Conservation (phyloP, 1,139 yeast genomes). For the Zygosaccharomyces sapae region DNA sequence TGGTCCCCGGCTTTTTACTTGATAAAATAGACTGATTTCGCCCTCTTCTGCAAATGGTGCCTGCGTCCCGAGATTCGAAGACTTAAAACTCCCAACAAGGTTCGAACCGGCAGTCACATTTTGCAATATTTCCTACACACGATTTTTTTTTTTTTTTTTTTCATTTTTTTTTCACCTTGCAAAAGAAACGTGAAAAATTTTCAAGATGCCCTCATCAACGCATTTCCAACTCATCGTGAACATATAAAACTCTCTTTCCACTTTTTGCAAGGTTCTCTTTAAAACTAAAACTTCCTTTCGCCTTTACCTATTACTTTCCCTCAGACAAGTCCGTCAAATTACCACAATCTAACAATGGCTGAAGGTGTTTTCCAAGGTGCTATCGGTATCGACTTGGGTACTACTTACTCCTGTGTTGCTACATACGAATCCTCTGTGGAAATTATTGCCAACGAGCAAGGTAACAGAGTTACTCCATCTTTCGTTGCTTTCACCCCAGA, state of each 20-base stretch:
- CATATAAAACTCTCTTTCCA: conserved; percentile 10
- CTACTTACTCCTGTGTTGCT: conserved; percentile 92
- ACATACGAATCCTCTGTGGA: conserved; percentile 88
- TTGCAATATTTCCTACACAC: neutral
- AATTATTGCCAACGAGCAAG: conserved; percentile 91
- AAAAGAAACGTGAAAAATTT: conserved; percentile 21
- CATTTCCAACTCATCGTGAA: conserved; percentile 11
- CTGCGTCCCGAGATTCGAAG: no score
- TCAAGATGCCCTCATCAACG: conserved; percentile 12
- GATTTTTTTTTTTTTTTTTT: neutral
- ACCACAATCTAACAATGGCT: conserved; percentile 55
- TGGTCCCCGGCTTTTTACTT: no score
- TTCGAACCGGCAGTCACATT: conserved; percentile 6
- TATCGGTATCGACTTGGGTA: conserved; percentile 95
- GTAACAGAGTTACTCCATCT: conserved; percentile 92
- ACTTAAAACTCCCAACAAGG: no score
- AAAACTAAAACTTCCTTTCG: conserved; percentile 8
- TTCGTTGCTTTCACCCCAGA: conserved; percentile 83
- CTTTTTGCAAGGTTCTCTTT: neutral
- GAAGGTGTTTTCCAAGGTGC: conserved; percentile 99
- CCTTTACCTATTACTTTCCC: conserved; percentile 10
- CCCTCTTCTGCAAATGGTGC: no score
- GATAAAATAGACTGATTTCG: no score
- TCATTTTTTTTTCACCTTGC: conserved; percentile 31
- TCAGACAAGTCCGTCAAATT: conserved; percentile 22